phyloP scores from a whole-genome alignment of 225 moss, liverwort and hornwort genomes.

The Rhytidiadelphus loreus region DNA sequence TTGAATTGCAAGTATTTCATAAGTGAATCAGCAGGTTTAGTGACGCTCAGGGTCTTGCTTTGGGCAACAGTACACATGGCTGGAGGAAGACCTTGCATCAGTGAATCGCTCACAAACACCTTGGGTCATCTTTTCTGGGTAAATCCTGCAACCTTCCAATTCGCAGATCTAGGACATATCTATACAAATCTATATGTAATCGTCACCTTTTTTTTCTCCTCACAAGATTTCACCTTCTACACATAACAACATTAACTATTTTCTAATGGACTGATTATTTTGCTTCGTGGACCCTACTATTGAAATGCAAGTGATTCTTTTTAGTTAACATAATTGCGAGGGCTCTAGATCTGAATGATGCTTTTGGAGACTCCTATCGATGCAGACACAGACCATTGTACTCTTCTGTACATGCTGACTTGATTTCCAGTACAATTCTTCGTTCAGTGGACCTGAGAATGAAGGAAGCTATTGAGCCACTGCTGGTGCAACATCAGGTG shows the following conservation, averaged over 20 bases:
- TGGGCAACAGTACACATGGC: slow-evolving; percentile 11
- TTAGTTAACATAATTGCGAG: too few relatives aligned
- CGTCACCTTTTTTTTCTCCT: not conserved
- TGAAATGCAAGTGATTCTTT: not conserved
- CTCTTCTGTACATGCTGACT: not conserved
- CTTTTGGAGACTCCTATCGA: not conserved
- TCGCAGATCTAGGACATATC: not conserved
- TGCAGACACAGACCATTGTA: slow-evolving; percentile 24
- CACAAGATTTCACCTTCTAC: not conserved
- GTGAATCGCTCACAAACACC: slow-evolving; percentile 55
- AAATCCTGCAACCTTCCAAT: not conserved
- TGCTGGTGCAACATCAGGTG: slow-evolving; percentile 12
- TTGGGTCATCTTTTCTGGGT: slow-evolving; percentile 64
- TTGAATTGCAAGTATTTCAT: not conserved
- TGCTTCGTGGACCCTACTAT: too few relatives aligned
- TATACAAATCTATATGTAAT: not conserved
- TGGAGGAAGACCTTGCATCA: slow-evolving; percentile 35
- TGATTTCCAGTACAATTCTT: not conserved
- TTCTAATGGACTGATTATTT: not conserved
- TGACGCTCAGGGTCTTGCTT: not conserved
- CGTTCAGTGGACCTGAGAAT: not conserved
- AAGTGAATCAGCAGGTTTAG: not conserved
- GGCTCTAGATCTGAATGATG: too few relatives aligned
- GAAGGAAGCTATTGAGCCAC: slow-evolving; percentile 11
- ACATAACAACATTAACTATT: too few relatives aligned